These are phyloP conservation scores for Plasmodium relictum DNA, from an alignment of 169 alveolate genomes.

Conservation along the genomic window DNA sequence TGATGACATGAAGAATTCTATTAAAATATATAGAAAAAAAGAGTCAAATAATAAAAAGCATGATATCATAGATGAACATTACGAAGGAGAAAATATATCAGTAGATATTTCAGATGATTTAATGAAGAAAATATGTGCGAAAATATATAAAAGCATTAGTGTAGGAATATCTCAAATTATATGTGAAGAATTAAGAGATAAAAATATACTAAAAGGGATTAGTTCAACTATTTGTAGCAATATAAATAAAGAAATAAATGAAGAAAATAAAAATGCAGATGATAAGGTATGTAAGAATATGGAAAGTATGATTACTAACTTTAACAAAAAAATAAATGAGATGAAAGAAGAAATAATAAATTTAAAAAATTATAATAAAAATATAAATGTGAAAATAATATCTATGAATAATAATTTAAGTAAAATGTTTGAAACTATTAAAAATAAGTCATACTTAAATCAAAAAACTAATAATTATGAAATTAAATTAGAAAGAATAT, in stretches of 20 bases:
- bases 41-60: background rate
- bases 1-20: background rate
- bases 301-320: conserved; percentile 1
- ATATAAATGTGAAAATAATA: conserved; percentile 19
- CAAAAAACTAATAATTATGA: background rate
- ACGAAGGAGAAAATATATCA: background rate
- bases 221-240: background rate
- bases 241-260: background rate
- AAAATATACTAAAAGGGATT: background rate
- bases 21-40: background rate
- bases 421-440: conserved; percentile 29
- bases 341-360: conserved; percentile 41
- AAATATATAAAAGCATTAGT: conserved; percentile 17
- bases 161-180: conserved; percentile 7
- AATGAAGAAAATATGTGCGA: conserved; percentile 14
- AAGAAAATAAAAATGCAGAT: background rate
- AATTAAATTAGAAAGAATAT: conserved; percentile 23
- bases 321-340: conserved; percentile 35
- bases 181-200: conserved; percentile 23
- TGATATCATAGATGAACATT: background rate
- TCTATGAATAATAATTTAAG: conserved; percentile 21
- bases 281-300: conserved; percentile 4
- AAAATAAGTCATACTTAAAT: background rate
- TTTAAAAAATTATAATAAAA: conserved; percentile 20
- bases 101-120: conserved; percentile 8